phyloP scores from a whole-genome alignment of 2,329 filamentous ascomycete genomes.

The Zelopaecilomyces penicillatus region DNA sequence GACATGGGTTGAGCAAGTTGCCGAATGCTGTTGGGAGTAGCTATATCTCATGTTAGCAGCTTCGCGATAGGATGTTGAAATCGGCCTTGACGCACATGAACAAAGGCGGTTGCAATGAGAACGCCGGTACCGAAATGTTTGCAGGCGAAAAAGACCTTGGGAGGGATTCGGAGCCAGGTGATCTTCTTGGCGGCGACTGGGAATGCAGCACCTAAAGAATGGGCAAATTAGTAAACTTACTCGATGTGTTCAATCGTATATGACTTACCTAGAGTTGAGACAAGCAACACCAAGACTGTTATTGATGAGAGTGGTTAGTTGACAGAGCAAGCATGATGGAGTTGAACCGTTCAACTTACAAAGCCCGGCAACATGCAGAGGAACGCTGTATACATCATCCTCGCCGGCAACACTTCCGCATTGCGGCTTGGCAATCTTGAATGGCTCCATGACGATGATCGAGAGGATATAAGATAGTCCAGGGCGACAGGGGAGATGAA shows the following conservation, averaged over 20 bases:
- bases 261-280: constrained; percentile 18
- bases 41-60: constrained; percentile 17
- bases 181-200: constrained; percentile 47
- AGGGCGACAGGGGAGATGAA: no score
- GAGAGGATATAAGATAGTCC: no score
- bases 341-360: constrained; percentile 15
- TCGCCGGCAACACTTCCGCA: constrained; percentile 15
- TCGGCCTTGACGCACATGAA: constrained; percentile 42
- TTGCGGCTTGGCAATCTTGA: constrained; percentile 15
- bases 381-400: constrained; percentile 17
- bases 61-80: not conserved
- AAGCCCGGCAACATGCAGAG: constrained; percentile 20
- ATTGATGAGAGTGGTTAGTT: not conserved
- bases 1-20: constrained; percentile 43
- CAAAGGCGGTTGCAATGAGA: constrained; percentile 64
- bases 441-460: no score
- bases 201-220: constrained; percentile 36
- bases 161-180: constrained; percentile 48
- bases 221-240: constrained; percentile 1
- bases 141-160: constrained; percentile 51
- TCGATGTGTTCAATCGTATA: not conserved
- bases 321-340: not conserved
- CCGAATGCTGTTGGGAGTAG: constrained; percentile 53
- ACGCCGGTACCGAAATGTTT: constrained; percentile 65
- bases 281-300: constrained; percentile 19